A percentile compares a stretch with the other conserved stretches of the same genome.
Conservation (phyloP, 2,329 filamentous ascomycete genomes). For the Ophiostoma sp. region DNA sequence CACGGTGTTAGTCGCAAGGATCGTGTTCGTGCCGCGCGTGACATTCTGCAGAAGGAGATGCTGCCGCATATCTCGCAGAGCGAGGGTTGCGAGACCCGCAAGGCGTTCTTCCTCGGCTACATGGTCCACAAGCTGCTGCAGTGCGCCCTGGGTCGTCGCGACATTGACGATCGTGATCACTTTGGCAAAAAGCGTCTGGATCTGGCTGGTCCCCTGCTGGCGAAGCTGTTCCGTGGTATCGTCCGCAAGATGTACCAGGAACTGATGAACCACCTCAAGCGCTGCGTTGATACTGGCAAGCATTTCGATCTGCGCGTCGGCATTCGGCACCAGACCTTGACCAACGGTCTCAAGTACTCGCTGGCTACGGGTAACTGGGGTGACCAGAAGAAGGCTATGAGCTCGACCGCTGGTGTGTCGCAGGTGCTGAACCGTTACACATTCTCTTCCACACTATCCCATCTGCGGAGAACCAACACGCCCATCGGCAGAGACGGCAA, state of each 20-base stretch:
- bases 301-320: conserved; percentile 89
- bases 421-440: conserved; percentile 98
- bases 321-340: conserved; percentile 85
- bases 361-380: conserved; percentile 98
- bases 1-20: conserved; percentile 75
- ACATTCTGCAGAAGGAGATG: conserved; percentile 95
- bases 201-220: conserved; percentile 85
- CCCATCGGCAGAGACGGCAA: conserved; percentile 97
- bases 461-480: conserved; percentile 95
- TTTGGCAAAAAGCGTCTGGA: conserved; percentile 98
- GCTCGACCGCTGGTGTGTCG: conserved; percentile 91
- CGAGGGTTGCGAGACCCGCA: conserved; percentile 89
- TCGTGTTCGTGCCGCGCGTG: conserved; percentile 85
- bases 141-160: conserved; percentile 84
- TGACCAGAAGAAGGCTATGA: conserved; percentile 96
- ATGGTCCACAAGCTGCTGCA: conserved; percentile 97
- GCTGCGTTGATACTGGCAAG: conserved; percentile 80
- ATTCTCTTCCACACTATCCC: conserved; percentile 91
- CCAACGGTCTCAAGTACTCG: conserved; percentile 92
- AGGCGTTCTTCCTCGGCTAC: conserved; percentile 97
- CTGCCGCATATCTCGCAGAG: conserved; percentile 93
- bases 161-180: conserved; percentile 96
- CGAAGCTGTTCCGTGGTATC: conserved; percentile 90
- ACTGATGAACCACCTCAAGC: conserved; percentile 82
- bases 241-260: conserved; percentile 89